Percentiles rank a stretch among this genome's conserved stretches.
Conservation (phyloP, 2,329 filamentous ascomycete genomes). For the Arthroderma uncinatum region DNA sequence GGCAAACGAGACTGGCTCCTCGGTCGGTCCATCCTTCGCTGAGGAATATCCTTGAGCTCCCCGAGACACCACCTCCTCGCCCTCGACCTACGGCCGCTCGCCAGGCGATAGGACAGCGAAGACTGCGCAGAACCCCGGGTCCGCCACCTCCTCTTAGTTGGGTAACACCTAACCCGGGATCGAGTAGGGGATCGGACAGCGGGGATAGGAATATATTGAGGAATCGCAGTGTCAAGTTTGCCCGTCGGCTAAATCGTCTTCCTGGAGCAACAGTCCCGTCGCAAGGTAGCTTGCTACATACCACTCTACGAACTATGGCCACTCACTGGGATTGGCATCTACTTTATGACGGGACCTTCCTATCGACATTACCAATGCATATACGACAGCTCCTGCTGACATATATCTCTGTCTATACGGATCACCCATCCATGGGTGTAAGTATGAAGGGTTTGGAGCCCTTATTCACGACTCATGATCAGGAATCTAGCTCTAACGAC, state of each 20-base stretch:
- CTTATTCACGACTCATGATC: conserved; percentile 33
- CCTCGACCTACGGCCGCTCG: conserved; percentile 28
- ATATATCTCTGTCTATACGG: conserved; percentile 44
- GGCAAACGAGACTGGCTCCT: conserved; percentile 16
- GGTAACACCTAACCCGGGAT: conserved; percentile 20
- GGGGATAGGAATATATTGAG: no score
- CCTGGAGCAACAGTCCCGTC: conserved; percentile 31
- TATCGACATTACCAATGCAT: conserved; percentile 41
- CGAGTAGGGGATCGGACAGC: background rate
- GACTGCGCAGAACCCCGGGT: conserved; percentile 31
- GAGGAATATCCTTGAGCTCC: conserved; percentile 35
- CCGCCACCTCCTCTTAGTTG: conserved; percentile 39
- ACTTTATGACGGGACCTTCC: conserved; percentile 46
- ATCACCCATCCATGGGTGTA: conserved; percentile 30
- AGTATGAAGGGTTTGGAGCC: conserved; percentile 38
- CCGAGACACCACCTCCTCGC: conserved; percentile 33
- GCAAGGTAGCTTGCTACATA: conserved; percentile 39
- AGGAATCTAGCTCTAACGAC: conserved; percentile 12
- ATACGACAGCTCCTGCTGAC: conserved; percentile 45
- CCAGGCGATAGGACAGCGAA: conserved; percentile 24
- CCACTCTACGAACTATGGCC: conserved; percentile 44
- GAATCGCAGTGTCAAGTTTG: background rate
- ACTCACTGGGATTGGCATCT: conserved; percentile 46
- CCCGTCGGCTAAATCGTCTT: conserved; percentile 21
- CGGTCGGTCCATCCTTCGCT: conserved; percentile 37